These are phyloP conservation scores for Pyrrhoderma lamaoense DNA, from an alignment of 1,284 basidiomycete genomes.

Conservation along the genomic window DNA sequence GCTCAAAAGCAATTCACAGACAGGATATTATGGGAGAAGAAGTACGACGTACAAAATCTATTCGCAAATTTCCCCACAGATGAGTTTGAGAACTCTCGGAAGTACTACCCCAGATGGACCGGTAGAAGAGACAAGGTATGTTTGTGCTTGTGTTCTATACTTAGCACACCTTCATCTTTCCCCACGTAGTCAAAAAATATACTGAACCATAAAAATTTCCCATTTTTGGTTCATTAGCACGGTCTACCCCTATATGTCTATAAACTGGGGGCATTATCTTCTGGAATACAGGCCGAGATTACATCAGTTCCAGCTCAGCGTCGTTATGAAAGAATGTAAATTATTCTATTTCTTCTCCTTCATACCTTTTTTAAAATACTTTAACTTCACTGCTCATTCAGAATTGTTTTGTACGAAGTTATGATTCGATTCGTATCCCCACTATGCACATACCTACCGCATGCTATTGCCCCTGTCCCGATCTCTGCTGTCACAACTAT, in stretches of 20 bases:
- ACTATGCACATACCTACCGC: conserved; percentile 59
- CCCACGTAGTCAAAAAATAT: too few relatives aligned
- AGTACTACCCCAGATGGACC: conserved; percentile 74
- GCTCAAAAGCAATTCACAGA: conserved; percentile 65
- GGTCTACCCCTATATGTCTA: conserved; percentile 72
- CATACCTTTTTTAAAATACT: neutral
- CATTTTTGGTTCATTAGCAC: conserved; percentile 31
- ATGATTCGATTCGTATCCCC: conserved; percentile 60
- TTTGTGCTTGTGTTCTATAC: neutral
- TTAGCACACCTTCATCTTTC: too few relatives aligned
- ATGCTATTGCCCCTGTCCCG: conserved; percentile 43
- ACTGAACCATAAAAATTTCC: neutral
- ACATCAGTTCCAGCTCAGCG: conserved; percentile 43
- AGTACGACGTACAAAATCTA: conserved; percentile 52
- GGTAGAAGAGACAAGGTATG: conserved; percentile 64
- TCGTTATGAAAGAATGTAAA: conserved; percentile 65
- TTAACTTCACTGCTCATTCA: conserved; percentile 22
- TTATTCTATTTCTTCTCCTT: conserved; percentile 17
- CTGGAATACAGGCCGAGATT: conserved; percentile 51
- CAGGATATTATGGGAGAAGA: conserved; percentile 56
- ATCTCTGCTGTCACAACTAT: conserved; percentile 63
- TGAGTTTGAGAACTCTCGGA: conserved; percentile 53
- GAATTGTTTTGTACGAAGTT: conserved; percentile 54
- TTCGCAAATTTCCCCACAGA: conserved; percentile 49
- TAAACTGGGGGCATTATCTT: conserved; percentile 48